These are phyloP conservation scores for Hypomontagnella submonticulosa DNA, from an alignment of 495 filamentous ascomycete species.

Conservation along the genomic window DNA sequence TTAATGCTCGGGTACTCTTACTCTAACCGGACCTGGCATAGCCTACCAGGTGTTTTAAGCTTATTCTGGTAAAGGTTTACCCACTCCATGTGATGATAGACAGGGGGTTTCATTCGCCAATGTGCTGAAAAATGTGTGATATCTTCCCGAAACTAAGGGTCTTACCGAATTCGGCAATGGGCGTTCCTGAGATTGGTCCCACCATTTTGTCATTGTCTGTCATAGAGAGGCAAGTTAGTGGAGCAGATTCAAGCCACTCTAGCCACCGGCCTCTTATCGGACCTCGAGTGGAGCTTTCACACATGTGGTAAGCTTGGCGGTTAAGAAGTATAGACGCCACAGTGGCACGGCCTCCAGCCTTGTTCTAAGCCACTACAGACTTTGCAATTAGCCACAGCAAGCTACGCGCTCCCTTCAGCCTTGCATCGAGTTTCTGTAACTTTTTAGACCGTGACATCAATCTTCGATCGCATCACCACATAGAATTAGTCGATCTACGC, in stretches of 20 bases:
- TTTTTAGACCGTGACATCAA: conserved; percentile 41
- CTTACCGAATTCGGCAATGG: conserved; percentile 30
- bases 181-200: conserved; percentile 28
- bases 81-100: too few species aligned
- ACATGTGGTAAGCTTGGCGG: too few species aligned
- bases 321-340: neutral
- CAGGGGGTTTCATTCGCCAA: neutral
- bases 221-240: neutral
- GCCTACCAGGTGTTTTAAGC: too few species aligned
- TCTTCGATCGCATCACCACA: conserved; percentile 21
- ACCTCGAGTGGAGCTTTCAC: too few species aligned
- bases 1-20: too few species aligned
- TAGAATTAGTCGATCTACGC: conserved; percentile 24
- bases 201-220: neutral
- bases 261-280: conserved; percentile 26
- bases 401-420: conserved; percentile 30
- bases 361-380: conserved; percentile 31
- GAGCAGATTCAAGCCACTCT: conserved; percentile 13
- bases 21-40: too few species aligned
- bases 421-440: conserved; percentile 42
- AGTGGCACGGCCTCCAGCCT: conserved; percentile 31
- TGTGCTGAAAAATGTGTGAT: neutral
- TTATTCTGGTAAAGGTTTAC: too few species aligned
- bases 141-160: conserved; percentile 14
- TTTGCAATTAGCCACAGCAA: conserved; percentile 34